Base-by-base conservation (phyloP, 2,329 filamentous ascomycete genomes). In the Colletotrichum trifolii region DNA sequence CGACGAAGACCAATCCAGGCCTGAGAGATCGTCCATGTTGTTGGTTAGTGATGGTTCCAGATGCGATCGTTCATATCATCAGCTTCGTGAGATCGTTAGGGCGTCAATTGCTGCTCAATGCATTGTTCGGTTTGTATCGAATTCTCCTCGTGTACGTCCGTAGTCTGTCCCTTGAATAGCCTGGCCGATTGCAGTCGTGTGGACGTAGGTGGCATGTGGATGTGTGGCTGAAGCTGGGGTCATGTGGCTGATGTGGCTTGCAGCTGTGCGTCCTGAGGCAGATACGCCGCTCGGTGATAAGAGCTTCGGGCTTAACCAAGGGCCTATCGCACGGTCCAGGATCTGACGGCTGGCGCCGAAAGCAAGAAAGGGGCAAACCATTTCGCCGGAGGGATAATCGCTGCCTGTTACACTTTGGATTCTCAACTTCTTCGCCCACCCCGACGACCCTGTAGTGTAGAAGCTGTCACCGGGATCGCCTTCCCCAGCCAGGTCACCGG, bases 1-100 rank as follows among this genome's bases (percentile, higher is more conserved):
- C 64, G 75, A 72, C 53, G 79, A 72, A 54, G 84, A 85, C 87
- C 87, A 90, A 76, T 85, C 85, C 70, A 89, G 80, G 68, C 85
- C 82, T 52, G 84, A 83, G 53, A 89, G 83, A 76, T 90, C 87
- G 70, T 89, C 85, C 87, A 90, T 90, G 61, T 73, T 79, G 58
- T 39, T 49, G 42, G 45, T 25, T 47, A 57, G 67, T 52, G 43
- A 12, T 40, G 34, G 10, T 33, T 54, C 35, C 45, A 42, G 45
- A 50, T 59, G 15, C 47, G 59, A 63, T 54, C 13, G 39, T 38
- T 66, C 60, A 60, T 57, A 40, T 66, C 67, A 68, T 67, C 36
- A 54, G 53, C 35, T 60, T 67, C 59, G 63, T 67, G 47, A 68
- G 56, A 38, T 68, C 67, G 50, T 69, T 10, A 57, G 56, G 49